Conservation (phyloP, 2,329 filamentous ascomycete species). For the Colletotrichum higginsianum region DNA sequence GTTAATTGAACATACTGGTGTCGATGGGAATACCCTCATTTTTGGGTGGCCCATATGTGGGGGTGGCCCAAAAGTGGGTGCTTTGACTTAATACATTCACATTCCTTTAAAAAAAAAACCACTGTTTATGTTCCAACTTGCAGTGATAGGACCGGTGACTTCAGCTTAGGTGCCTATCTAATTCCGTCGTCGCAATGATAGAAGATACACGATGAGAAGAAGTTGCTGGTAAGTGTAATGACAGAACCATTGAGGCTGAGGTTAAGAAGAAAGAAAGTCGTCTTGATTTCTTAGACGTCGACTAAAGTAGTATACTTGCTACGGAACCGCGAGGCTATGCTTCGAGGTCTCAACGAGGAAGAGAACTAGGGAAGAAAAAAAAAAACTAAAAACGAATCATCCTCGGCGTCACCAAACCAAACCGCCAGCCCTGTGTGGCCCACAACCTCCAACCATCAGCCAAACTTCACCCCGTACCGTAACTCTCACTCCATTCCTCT, state of each 20-base stretch:
- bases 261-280: accelerated
- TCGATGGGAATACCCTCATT: too few relatives aligned
- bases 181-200: too few relatives aligned
- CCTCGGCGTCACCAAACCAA: neutral
- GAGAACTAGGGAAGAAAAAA: neutral
- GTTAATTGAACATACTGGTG: too few relatives aligned
- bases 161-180: neutral
- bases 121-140: neutral
- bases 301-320: slow-evolving; percentile 20
- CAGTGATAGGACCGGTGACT: too few relatives aligned
- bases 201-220: too few relatives aligned
- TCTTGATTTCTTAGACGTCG: neutral
- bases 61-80: too few relatives aligned
- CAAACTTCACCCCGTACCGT: neutral
- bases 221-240: too few relatives aligned
- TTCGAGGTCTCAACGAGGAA: slow-evolving; percentile 11
- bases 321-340: slow-evolving; percentile 30
- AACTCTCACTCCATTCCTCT: slow-evolving; percentile 56
- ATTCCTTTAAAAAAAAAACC: slow-evolving; percentile 8
- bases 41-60: too few relatives aligned
- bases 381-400: neutral
- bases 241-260: neutral
- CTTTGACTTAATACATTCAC: slow-evolving; percentile 28
- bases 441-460: neutral
- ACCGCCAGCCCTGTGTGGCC: too few relatives aligned